Conservation (phyloP, 768 basidiomycete species). For the Amanita exitialis region DNA sequence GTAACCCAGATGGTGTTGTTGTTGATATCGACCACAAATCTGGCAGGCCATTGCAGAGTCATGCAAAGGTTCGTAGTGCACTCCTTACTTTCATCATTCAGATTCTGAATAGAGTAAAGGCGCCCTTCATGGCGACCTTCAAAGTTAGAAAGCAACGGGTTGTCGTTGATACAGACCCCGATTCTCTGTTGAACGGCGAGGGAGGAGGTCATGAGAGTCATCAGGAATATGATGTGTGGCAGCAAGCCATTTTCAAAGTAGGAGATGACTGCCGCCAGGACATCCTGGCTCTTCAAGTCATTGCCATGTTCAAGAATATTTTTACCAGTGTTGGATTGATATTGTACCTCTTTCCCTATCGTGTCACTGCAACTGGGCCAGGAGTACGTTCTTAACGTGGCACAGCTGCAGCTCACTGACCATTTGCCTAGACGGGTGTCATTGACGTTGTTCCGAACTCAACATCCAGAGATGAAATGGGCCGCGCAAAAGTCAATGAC, state of each 20-base stretch:
- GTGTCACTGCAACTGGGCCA: slow-evolving; percentile 93
- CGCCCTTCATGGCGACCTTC: slow-evolving; percentile 99
- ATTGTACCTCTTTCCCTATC: slow-evolving; percentile 89
- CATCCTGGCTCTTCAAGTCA: slow-evolving; percentile 92
- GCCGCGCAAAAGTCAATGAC: slow-evolving; percentile 95
- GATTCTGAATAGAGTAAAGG: slow-evolving; percentile 36
- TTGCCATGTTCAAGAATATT: slow-evolving; percentile 99
- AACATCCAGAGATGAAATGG: slow-evolving; percentile 99
- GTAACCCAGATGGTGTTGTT: slow-evolving; percentile 93
- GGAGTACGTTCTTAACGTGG: slow-evolving; percentile 49
- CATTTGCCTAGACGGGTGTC: slow-evolving; percentile 70
- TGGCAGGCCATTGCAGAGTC: slow-evolving; percentile 91
- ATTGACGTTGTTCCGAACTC: slow-evolving; percentile 98
- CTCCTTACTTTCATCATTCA: neutral
- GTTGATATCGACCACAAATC: slow-evolving; percentile 98
- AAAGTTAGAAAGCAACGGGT: slow-evolving; percentile 86
- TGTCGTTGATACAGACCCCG: slow-evolving; percentile 59
- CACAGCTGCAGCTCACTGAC: neutral
- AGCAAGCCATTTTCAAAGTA: slow-evolving; percentile 98
- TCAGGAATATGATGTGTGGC: slow-evolving; percentile 83
- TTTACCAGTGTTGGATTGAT: slow-evolving; percentile 84
- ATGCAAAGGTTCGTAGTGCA: slow-evolving; percentile 71
- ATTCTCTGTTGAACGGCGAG: slow-evolving; percentile 58
- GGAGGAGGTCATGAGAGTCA: slow-evolving; percentile 47
- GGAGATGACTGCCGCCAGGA: slow-evolving; percentile 99